Evolutionary conservation across 1,139 yeast species (phyloP).

Genomic region (Zygoascus meyerae): DNA sequence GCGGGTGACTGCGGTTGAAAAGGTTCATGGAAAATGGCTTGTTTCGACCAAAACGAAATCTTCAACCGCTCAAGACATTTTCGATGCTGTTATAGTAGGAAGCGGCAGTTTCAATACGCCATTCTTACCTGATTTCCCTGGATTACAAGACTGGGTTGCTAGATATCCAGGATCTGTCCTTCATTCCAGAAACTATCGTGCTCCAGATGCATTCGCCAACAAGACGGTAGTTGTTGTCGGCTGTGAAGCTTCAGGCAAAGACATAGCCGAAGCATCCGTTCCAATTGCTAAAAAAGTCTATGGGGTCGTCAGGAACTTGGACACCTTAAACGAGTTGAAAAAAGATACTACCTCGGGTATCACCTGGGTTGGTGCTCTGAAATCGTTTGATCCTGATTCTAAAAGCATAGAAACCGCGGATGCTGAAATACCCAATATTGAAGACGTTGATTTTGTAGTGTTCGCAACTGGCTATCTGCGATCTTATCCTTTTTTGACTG

Average conservation of each 20-base stretch:
- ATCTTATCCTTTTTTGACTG: constrained; percentile 41
- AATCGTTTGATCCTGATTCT: constrained; percentile 10
- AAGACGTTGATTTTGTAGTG: constrained; percentile 45
- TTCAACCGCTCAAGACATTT: constrained; percentile 20
- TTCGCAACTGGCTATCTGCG: constrained; percentile 63
- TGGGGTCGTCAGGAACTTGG: constrained; percentile 13
- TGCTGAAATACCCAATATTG: constrained; percentile 18
- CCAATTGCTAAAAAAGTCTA: constrained; percentile 13
- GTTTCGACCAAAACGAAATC: constrained; percentile 23
- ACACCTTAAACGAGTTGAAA: not conserved
- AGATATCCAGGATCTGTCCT: constrained; percentile 44
- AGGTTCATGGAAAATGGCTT: constrained; percentile 39
- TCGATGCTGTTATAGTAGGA: constrained; percentile 54
- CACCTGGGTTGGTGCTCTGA: constrained; percentile 13
- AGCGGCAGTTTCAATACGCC: constrained; percentile 57
- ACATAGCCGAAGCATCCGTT: constrained; percentile 41
- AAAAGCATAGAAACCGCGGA: constrained; percentile 10
- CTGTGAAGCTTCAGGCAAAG: constrained; percentile 16
- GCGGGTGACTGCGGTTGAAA: constrained; percentile 34
- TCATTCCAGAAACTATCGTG: constrained; percentile 16
- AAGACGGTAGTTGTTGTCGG: constrained; percentile 17
- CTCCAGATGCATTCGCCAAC: constrained; percentile 10
- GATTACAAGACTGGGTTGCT: constrained; percentile 46
- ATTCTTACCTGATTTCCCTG: constrained; percentile 48
- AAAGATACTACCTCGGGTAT: not conserved